These are phyloP conservation scores for Aspergillus ellipticus DNA, from an alignment of 495 filamentous ascomycete genomes.

Conservation along the genomic window DNA sequence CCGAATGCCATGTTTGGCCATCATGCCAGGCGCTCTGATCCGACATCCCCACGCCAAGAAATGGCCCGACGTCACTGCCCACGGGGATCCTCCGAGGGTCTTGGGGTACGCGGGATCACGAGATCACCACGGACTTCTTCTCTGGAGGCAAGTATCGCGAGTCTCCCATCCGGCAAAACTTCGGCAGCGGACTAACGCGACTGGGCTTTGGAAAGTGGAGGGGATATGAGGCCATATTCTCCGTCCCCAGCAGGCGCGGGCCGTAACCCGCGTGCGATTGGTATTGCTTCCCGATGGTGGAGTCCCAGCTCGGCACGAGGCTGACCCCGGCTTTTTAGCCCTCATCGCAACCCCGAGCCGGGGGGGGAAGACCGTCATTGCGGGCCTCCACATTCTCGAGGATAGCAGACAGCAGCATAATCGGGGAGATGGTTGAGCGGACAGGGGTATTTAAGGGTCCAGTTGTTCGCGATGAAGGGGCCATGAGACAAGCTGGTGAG, in stretches of 20 bases:
- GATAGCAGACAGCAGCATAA: not conserved
- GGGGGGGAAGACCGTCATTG: not conserved
- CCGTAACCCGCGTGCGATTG: not conserved
- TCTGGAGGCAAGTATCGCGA: not conserved
- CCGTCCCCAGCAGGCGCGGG: not conserved
- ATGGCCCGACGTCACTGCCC: not conserved
- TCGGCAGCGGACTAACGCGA: not conserved
- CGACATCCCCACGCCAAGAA: too few relatives aligned
- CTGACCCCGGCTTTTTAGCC: not conserved
- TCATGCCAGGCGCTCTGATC: too few relatives aligned
- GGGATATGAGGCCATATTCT: not conserved
- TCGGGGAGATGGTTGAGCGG: not conserved
- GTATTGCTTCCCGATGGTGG: not conserved
- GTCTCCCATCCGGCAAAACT: not conserved
- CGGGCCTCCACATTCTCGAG: not conserved
- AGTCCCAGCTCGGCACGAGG: not conserved
- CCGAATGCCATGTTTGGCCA: too few relatives aligned
- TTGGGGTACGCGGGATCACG: not conserved
- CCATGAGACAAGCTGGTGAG: not conserved
- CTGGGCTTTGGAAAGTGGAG: not conserved
- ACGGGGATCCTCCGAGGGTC: not conserved
- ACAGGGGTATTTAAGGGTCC: not conserved
- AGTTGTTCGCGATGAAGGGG: not conserved
- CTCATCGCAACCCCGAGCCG: too few relatives aligned
- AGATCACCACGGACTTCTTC: not conserved